Evolutionary conservation across 78 protist genomes (phyloP).

Genomic region (Pelomyxa schiedti): DNA sequence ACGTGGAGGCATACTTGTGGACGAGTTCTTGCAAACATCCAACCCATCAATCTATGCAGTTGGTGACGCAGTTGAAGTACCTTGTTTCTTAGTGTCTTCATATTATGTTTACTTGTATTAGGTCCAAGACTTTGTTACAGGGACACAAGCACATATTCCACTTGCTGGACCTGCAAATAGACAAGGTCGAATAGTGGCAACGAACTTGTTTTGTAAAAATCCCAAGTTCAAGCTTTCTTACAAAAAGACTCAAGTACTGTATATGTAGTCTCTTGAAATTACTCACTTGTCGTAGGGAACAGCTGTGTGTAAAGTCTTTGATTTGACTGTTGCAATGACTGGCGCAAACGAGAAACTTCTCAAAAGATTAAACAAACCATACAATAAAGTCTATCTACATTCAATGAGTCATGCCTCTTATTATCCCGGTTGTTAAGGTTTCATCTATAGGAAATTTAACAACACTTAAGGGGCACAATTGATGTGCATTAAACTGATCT

Average conservation of each 20-base stretch:
- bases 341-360: not conserved
- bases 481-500: slow-evolving; percentile 4
- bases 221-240: not conserved
- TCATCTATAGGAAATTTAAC: too few relatives aligned
- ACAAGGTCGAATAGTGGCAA: slow-evolving; percentile 21
- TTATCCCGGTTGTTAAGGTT: too few relatives aligned
- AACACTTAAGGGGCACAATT: not conserved
- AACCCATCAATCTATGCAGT: slow-evolving; percentile 12
- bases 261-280: too few relatives aligned
- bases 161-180: slow-evolving; percentile 38
- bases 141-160: not conserved
- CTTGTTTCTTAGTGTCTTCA: not conserved
- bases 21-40: slow-evolving; percentile 12
- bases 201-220: not conserved
- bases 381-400: not conserved
- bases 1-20: too few relatives aligned
- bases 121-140: too few relatives aligned
- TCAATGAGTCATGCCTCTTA: slow-evolving; percentile 5
- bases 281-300: slow-evolving; percentile 13
- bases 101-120: too few relatives aligned
- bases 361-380: not conserved
- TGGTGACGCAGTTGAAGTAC: slow-evolving; percentile 2
- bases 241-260: too few relatives aligned
- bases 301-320: not conserved
- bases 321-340: not conserved